These are phyloP conservation scores for Perkinsus olseni DNA, from an alignment of 169 alveolate species.

Conservation along the genomic window DNA sequence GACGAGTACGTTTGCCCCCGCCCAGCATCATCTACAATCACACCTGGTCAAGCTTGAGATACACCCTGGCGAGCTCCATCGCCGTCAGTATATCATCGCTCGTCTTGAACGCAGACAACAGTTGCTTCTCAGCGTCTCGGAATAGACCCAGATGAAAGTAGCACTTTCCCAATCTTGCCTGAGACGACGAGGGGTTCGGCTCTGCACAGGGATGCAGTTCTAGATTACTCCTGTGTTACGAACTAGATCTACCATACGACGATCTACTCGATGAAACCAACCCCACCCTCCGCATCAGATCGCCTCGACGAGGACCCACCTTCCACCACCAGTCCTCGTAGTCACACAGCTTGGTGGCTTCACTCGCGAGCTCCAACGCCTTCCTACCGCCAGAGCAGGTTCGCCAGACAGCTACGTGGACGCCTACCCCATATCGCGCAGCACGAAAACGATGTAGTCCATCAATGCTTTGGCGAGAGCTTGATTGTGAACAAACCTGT, in stretches of 20 bases:
- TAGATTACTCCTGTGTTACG: no score
- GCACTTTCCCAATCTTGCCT: constrained; percentile 65
- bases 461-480: neutral
- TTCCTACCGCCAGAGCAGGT: constrained; percentile 24
- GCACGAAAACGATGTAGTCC: neutral
- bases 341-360: constrained; percentile 50
- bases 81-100: constrained; percentile 47
- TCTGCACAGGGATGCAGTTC: no score
- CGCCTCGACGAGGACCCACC: neutral
- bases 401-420: neutral
- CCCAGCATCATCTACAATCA: no score
- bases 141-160: constrained; percentile 65
- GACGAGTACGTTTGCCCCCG: no score
- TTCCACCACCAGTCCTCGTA: constrained; percentile 82
- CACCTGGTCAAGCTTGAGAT: constrained; percentile 59
- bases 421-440: neutral
- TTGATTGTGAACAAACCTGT: neutral
- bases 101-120: constrained; percentile 47
- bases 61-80: constrained; percentile 58
- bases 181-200: neutral
- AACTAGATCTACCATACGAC: no score
- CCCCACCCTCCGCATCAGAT: neutral
- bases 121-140: constrained; percentile 68
- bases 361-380: constrained; percentile 67
- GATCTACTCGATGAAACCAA: no score